phyloP scores from a whole-genome alignment of 2,329 filamentous ascomycete genomes.

The Ophiosphaerella herpotricha region DNA sequence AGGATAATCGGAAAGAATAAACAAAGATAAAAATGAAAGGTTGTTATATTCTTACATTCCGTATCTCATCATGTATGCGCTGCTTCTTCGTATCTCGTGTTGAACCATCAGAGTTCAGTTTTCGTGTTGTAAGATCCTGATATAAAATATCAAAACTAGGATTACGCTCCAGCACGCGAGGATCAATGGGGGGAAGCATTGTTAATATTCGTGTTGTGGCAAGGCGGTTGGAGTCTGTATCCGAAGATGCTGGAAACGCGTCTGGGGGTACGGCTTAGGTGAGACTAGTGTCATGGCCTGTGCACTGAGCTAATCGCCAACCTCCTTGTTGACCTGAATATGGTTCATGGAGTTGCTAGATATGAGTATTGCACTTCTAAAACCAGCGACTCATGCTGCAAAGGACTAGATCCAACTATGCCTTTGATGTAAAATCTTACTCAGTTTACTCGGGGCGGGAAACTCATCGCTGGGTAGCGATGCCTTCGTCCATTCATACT shows the following conservation, averaged over 20 bases:
- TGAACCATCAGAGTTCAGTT: slow-evolving; percentile 51
- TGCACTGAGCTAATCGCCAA: neutral
- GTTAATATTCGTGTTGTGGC: neutral
- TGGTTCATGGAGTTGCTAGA: no score
- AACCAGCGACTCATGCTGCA: no score
- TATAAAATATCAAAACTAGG: slow-evolving; percentile 53
- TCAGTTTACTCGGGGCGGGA: no score
- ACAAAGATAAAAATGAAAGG: neutral
- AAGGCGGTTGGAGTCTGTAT: neutral
- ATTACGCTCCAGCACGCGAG: slow-evolving; percentile 44
- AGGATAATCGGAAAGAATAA: neutral
- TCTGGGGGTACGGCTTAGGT: neutral
- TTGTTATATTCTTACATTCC: slow-evolving; percentile 35
- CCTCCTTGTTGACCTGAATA: no score
- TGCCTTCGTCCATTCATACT: no score
- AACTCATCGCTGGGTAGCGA: no score
- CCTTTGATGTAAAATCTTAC: no score
- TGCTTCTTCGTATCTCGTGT: slow-evolving; percentile 50
- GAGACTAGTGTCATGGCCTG: slow-evolving; percentile 1
- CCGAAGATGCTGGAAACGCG: neutral
- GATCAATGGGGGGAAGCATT: slow-evolving; percentile 52
- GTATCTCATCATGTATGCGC: slow-evolving; percentile 47
- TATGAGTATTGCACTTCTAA: no score
- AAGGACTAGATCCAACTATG: no score
- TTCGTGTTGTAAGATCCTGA: slow-evolving; percentile 50